Conservation (phyloP, 495 filamentous ascomycete species). For the Neurospora sp. region DNA sequence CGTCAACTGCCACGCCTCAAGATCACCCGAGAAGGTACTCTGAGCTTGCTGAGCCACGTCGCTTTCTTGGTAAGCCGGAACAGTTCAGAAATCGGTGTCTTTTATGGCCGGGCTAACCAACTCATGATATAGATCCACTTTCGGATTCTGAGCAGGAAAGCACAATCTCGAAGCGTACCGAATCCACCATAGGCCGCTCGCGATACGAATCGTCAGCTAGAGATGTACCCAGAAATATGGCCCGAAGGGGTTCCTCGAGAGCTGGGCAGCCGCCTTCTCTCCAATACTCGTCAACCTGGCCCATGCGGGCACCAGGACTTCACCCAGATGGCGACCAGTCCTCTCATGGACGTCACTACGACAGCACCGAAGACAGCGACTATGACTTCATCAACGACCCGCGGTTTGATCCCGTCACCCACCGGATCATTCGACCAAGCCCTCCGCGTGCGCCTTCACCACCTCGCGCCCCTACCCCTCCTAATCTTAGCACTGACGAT, state of each 20-base stretch:
- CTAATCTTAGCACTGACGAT: not conserved
- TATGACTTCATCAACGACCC: not conserved
- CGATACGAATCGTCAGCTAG: not conserved
- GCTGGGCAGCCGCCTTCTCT: not conserved
- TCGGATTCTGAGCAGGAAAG: not conserved
- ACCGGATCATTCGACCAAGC: not conserved
- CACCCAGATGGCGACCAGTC: not conserved
- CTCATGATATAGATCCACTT: not conserved
- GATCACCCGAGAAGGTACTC: not conserved
- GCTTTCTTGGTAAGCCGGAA: not conserved
- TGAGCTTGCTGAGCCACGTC: not conserved
- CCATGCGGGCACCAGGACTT: not conserved
- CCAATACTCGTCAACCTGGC: not conserved
- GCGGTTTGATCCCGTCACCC: not conserved
- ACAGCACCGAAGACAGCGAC: not conserved
- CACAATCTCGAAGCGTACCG: not conserved
- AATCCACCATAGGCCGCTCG: not conserved
- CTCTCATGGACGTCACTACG: not conserved
- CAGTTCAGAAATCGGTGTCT: not conserved
- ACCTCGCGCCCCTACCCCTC: not conserved
- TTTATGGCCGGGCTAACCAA: not conserved
- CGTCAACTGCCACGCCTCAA: not conserved
- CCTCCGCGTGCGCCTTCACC: not conserved
- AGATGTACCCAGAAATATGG: not conserved
- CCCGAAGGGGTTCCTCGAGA: not conserved